These are phyloP conservation scores for Lactarius deliciosus DNA, from an alignment of 768 basidiomycete species.

Conservation along the genomic window DNA sequence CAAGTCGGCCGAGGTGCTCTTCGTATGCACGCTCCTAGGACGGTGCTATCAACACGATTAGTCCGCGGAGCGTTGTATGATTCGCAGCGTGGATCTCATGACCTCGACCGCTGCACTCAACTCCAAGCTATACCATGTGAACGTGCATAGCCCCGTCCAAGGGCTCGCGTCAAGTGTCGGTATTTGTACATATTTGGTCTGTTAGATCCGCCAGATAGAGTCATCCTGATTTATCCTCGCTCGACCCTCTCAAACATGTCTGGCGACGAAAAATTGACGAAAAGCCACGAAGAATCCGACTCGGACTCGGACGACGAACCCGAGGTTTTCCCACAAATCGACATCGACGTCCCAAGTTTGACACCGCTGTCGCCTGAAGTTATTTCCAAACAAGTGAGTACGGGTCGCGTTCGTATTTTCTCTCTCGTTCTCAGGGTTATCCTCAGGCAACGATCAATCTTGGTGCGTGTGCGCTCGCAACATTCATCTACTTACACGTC, in stretches of 20 bases:
- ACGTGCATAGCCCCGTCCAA: too few relatives aligned
- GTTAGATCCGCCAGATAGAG: neutral
- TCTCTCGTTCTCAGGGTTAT: constrained; percentile 6
- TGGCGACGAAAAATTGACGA: constrained; percentile 65
- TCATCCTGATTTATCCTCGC: neutral
- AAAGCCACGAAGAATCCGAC: constrained; percentile 65
- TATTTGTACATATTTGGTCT: too few relatives aligned
- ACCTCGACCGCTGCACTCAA: neutral
- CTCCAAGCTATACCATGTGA: neutral
- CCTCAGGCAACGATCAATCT: constrained; percentile 89
- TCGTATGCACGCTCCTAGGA: too few relatives aligned
- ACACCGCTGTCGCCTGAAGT: constrained; percentile 89
- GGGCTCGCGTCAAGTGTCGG: too few relatives aligned
- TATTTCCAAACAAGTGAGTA: constrained; percentile 83
- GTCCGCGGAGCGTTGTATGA: too few relatives aligned
- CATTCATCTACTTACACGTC: constrained; percentile 2
- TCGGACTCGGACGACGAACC: constrained; percentile 60
- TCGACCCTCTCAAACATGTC: constrained; percentile 48
- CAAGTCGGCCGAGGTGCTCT: too few relatives aligned
- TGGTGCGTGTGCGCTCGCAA: constrained; percentile 47
- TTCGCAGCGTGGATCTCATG: neutral
- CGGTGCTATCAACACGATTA: too few relatives aligned
- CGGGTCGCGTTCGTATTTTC: constrained; percentile 1
- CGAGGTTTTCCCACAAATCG: constrained; percentile 60
- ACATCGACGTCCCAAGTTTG: constrained; percentile 78